phyloP scores from a whole-genome alignment of 352 stramenopile species.

The Blastocystis sp. region DNA sequence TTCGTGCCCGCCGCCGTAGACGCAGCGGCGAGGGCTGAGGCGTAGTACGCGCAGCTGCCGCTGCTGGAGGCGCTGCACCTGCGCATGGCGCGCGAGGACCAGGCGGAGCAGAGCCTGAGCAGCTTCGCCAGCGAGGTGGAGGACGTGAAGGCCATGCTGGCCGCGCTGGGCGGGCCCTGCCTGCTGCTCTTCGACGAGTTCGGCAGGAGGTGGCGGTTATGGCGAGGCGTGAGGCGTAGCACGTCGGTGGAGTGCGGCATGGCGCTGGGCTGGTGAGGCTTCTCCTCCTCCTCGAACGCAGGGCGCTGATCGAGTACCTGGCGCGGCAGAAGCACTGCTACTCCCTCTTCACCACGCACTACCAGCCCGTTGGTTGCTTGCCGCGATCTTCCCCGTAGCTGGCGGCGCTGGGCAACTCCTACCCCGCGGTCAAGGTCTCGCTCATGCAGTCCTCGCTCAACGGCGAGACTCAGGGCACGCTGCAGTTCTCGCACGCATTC shows the following conservation, averaged over 20 bases:
- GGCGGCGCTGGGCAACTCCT: neutral
- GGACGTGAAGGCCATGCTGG: neutral
- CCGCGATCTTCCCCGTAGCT: neutral
- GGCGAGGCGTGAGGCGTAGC: neutral
- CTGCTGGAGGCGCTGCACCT: conserved; percentile 83
- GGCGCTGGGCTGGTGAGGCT: conserved; percentile 5
- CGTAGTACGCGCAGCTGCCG: conserved; percentile 73
- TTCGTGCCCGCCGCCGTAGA: conserved; percentile 79
- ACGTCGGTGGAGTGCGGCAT: conserved; percentile 29
- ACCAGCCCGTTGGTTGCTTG: neutral
- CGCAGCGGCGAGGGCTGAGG: neutral
- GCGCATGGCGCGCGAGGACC: conserved; percentile 75
- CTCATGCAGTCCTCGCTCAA: conserved; percentile 25
- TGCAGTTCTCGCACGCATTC: neutral
- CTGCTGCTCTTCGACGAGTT: conserved; percentile 40
- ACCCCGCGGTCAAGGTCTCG: conserved; percentile 7
- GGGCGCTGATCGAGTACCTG: conserved; percentile 5
- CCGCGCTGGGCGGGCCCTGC: neutral
- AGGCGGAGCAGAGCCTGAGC: neutral
- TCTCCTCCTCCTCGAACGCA: no score
- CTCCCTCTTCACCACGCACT: conserved; percentile 20
- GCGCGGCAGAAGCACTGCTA: neutral
- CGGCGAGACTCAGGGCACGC: neutral
- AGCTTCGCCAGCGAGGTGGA: conserved; percentile 15
- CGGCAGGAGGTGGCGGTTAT: neutral